Evolutionary conservation across 2,329 filamentous ascomycete genomes (phyloP).

Genomic region (Aspergillus awamori): DNA sequence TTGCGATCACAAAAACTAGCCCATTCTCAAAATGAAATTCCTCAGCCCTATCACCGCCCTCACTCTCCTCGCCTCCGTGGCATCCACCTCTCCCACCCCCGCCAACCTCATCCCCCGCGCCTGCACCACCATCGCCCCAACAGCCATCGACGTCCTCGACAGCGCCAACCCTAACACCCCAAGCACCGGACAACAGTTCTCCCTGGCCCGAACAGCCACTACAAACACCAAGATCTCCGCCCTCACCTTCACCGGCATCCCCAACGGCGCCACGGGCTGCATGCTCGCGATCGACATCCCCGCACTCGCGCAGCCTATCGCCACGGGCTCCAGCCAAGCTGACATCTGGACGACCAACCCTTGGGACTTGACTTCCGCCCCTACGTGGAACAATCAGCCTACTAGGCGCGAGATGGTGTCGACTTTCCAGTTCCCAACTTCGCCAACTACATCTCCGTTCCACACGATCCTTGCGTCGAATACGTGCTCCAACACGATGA

Average conservation of each 20-base stretch:
- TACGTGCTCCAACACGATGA: conserved; percentile 19
- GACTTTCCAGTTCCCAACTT: conserved; percentile 18
- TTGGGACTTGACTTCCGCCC: neutral
- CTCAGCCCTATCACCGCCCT: conserved; percentile 7
- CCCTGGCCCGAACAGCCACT: conserved; percentile 13
- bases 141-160: conserved; percentile 19
- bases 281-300: conserved; percentile 22
- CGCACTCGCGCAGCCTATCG: conserved; percentile 12
- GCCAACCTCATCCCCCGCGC: conserved; percentile 16
- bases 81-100: conserved; percentile 12
- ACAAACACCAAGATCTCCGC: conserved; percentile 14
- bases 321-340: conserved; percentile 15
- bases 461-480: conserved; percentile 16
- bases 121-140: conserved; percentile 19
- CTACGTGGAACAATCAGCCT: conserved; percentile 18
- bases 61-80: conserved; percentile 5
- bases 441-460: neutral
- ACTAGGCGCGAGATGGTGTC: conserved; percentile 6
- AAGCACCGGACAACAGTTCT: conserved; percentile 14
- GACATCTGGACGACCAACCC: conserved; percentile 22
- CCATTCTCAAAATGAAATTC: conserved; percentile 8
- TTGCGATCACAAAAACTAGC: no score
- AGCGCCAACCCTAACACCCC: conserved; percentile 14
- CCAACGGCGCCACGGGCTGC: conserved; percentile 21
- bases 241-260: conserved; percentile 23